Evolutionary conservation across 176 grass and related monocot species (phyloP), one percentile per base, ranked within the genome.

Genomic region (Bromus sterilis): DNA sequence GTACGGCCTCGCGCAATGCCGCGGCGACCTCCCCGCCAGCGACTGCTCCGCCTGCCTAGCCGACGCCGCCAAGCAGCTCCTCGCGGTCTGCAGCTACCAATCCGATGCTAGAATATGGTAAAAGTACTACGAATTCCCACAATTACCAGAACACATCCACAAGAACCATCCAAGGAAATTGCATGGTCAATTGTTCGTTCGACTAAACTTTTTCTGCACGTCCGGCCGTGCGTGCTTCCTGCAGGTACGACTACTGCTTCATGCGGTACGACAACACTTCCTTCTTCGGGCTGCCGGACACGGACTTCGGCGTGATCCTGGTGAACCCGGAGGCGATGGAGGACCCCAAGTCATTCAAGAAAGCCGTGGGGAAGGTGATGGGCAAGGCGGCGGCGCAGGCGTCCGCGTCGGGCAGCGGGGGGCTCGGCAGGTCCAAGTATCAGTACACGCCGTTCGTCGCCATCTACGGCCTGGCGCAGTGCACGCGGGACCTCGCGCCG

Each of bases 171-270:
- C 7, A 66, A 9, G 15, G 61, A 20, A 15, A 4, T n/a, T 20
- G 61, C 1, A 34, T 56, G 62, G 4, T 66, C 33, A 20, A 36
- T n/a, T n/a, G n/a, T n/a, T 36, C 36, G 44, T 10, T 6, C 42
- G 14, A 61, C 39, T 28, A 33, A 9, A 35, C 11, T 53, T 76
- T 20, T 1, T 49, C 7, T 23, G 7, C 25, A 14, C 53, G 33
- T 15, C n/a, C n/a, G n/a, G n/a, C n/a, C n/a, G 46, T 25, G n/a
- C 48, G 5, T 18, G 3, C 9, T 21, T n/a, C 71, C 14, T 69
- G 39, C 80, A 89, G 87, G 87, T 90, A 91, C 39, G 91, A 94
- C 88, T 90, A 84, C 86, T 94, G 91, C 79, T 94, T 90, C 88
- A 53, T 90, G 82, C 82, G 91, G 43, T 91, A 91, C 68, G 82